Evolutionary conservation across 371 early-diverging fungal species (phyloP).

Genomic region (Fennellomyces sp.): DNA sequence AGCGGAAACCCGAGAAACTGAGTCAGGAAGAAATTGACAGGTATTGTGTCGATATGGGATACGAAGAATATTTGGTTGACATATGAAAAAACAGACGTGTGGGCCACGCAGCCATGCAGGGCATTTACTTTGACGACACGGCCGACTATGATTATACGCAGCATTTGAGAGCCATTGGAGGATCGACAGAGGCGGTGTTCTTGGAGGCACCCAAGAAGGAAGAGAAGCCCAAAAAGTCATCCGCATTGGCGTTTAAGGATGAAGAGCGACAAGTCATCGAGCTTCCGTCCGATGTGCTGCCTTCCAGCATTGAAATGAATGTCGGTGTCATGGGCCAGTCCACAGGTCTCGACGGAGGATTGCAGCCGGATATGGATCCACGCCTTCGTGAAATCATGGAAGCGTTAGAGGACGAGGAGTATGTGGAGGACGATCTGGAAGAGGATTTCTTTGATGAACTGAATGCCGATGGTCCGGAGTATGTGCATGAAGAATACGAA

Average conservation of each 20-base stretch:
- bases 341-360: conserved; percentile 56
- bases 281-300: conserved; percentile 78
- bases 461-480: conserved; percentile 50
- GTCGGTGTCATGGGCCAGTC: conserved; percentile 47
- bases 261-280: conserved; percentile 42
- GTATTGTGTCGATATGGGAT: conserved; percentile 13
- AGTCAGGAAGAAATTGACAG: conserved; percentile 55
- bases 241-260: conserved; percentile 20
- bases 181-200: conserved; percentile 75
- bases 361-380: conserved; percentile 80
- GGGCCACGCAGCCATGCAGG: conserved; percentile 80
- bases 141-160: conserved; percentile 89
- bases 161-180: conserved; percentile 89
- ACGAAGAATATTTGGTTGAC: not conserved
- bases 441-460: conserved; percentile 78
- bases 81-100: conserved; percentile 47
- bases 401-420: conserved; percentile 91
- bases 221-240: conserved; percentile 32
- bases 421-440: conserved; percentile 73
- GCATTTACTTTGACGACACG: conserved; percentile 86
- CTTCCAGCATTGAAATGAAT: conserved; percentile 65
- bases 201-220: conserved; percentile 66
- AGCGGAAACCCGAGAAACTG: conserved; percentile 34
- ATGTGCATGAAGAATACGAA: conserved; percentile 48
- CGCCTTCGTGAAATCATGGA: conserved; percentile 86